Evolutionary conservation across 495 filamentous ascomycete species (phyloP).

Genomic region (Corynascus novoguineensis): DNA sequence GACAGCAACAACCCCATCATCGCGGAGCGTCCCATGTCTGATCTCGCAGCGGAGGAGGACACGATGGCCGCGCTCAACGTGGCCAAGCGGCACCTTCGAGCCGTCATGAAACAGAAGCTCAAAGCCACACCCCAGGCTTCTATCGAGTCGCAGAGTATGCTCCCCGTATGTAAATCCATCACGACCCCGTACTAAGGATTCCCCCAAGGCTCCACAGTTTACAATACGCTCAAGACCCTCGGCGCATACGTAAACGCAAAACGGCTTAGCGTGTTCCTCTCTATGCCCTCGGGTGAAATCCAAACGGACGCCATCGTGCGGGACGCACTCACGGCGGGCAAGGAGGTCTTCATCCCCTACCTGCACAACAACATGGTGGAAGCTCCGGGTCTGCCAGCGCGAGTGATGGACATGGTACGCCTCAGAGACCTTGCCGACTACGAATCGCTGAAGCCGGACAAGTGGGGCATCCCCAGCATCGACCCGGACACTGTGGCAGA

Average conservation of each 20-base stretch:
- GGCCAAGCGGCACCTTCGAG: conserved; percentile 70
- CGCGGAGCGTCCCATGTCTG: background rate
- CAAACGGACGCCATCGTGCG: conserved; percentile 73
- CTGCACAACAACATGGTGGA: conserved; percentile 56
- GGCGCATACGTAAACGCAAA: conserved; percentile 60
- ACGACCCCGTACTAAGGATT: conserved; percentile 7
- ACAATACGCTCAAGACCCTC: conserved; percentile 50
- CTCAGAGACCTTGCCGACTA: conserved; percentile 69
- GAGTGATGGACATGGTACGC: conserved; percentile 90
- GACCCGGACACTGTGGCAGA: conserved; percentile 52
- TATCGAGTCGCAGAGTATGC: conserved; percentile 61
- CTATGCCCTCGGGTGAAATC: conserved; percentile 83
- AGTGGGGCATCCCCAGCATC: conserved; percentile 89
- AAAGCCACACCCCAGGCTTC: conserved; percentile 51
- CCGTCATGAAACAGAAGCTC: conserved; percentile 60
- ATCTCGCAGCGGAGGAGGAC: background rate
- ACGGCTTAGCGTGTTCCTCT: conserved; percentile 79
- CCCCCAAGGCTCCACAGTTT: conserved; percentile 56
- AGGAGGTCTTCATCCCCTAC: conserved; percentile 87
- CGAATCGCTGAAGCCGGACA: conserved; percentile 65
- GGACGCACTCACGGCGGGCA: conserved; percentile 69
- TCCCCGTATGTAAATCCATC: background rate
- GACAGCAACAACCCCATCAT: background rate
- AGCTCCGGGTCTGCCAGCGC: conserved; percentile 44
- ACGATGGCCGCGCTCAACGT: conserved; percentile 33